These are phyloP conservation scores for Plasmodium fragile DNA, from an alignment of 169 alveolate species.

Conservation along the genomic window DNA sequence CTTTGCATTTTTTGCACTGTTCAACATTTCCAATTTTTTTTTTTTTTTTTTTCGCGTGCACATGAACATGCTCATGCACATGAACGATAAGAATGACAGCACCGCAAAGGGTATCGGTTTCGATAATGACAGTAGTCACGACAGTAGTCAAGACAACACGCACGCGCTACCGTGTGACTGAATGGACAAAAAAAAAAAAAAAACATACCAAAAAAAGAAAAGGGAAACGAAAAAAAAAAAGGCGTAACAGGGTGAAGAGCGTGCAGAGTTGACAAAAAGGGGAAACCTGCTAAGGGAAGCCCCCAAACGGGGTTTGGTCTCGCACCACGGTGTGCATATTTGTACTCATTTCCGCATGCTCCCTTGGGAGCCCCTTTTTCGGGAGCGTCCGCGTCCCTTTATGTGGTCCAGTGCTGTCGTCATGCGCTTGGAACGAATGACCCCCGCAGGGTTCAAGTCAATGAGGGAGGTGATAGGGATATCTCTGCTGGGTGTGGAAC, in stretches of 20 bases:
- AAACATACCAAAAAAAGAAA: not conserved
- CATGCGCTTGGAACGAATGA: conserved; percentile 55
- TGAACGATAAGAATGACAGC: not conserved
- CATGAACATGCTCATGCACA: not conserved
- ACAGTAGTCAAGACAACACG: not conserved
- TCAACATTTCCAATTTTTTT: not conserved
- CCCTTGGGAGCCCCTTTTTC: not conserved
- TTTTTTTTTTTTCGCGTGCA: no score
- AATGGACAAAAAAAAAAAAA: not conserved
- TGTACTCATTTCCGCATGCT: not conserved
- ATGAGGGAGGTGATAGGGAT: conserved; percentile 20
- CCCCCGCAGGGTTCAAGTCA: conserved; percentile 66
- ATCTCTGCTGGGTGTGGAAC: not conserved
- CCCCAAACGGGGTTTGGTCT: not conserved
- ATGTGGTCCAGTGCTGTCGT: conserved; percentile 30
- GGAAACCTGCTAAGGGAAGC: not conserved
- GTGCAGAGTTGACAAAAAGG: not conserved
- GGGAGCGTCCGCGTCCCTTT: conserved; percentile 22
- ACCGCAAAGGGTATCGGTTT: not conserved
- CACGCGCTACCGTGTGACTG: not conserved
- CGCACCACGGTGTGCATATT: not conserved
- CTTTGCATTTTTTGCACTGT: not conserved
- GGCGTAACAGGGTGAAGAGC: not conserved
- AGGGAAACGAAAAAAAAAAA: not conserved
- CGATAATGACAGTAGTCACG: not conserved